Conservation (phyloP, 176 grass and related monocot genomes). For the Cenchrus americanus region DNA sequence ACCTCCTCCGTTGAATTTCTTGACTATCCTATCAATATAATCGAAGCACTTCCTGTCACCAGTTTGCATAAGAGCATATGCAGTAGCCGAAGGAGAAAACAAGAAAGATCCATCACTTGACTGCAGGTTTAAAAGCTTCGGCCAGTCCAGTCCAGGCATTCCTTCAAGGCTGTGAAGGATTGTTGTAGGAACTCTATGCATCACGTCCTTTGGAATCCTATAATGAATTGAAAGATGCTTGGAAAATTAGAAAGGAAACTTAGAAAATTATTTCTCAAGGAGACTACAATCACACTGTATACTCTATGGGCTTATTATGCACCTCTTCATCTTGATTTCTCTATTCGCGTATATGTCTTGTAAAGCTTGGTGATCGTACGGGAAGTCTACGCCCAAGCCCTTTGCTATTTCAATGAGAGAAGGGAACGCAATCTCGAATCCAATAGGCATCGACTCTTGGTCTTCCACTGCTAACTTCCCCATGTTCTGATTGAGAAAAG, state of each 20-base stretch:
- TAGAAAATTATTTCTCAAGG: background rate
- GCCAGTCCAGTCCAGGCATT: slow-evolving; percentile 71
- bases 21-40: slow-evolving; percentile 59
- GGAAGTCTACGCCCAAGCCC: slow-evolving; percentile 55
- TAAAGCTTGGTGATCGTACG: slow-evolving; percentile 55
- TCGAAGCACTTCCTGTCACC: slow-evolving; percentile 67
- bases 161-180: slow-evolving; percentile 84
- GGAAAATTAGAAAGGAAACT: background rate
- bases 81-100: slow-evolving; percentile 72
- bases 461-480: slow-evolving; percentile 72
- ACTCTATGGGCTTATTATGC: background rate
- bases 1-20: slow-evolving; percentile 76
- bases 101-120: slow-evolving; percentile 74
- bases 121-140: slow-evolving; percentile 65
- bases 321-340: slow-evolving; percentile 81
- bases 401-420: slow-evolving; percentile 73
- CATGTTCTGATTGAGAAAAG: slow-evolving; percentile 66
- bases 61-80: slow-evolving; percentile 69
- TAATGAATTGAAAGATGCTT: background rate
- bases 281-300: background rate
- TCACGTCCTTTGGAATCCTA: slow-evolving; percentile 78
- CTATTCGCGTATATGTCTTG: slow-evolving; percentile 56
- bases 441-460: slow-evolving; percentile 71
- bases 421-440: slow-evolving; percentile 90
- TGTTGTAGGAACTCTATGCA: slow-evolving; percentile 77